Conservation (phyloP, 2,329 filamentous ascomycete species). For the Colletotrichum somersetense region DNA sequence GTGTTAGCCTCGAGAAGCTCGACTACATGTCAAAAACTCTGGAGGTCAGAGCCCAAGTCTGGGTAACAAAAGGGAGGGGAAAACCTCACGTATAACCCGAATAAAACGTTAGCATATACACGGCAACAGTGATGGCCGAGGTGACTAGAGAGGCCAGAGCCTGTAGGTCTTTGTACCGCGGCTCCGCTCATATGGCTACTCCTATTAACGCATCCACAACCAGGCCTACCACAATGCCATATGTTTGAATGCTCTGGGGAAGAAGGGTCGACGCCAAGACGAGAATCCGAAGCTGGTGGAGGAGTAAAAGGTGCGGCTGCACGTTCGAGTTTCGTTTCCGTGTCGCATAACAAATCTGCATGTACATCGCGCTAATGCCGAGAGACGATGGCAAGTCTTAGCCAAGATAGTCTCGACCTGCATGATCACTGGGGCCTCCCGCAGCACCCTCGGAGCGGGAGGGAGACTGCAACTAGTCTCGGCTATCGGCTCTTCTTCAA, state of each 20-base stretch:
- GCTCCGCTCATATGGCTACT: no score
- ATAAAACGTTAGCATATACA: background rate
- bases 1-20: background rate
- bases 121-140: no score
- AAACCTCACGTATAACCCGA: background rate
- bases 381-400: background rate
- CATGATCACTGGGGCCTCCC: slow-evolving; percentile 4
- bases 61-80: background rate
- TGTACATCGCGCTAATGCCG: background rate
- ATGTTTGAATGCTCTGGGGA: background rate
- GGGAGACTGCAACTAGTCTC: background rate
- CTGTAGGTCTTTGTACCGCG: no score
- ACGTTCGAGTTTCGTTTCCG: background rate
- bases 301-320: background rate
- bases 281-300: background rate
- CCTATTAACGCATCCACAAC: no score
- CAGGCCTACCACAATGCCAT: no score
- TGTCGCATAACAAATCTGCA: background rate
- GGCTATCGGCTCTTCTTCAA: background rate
- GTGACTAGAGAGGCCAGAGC: no score
- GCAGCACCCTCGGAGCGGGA: background rate
- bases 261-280: background rate
- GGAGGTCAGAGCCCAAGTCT: background rate
- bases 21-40: background rate
- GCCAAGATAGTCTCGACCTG: background rate